Evolutionary conservation across 371 early-diverging fungal species (phyloP).

Genomic region (Mortierella polycephala): DNA sequence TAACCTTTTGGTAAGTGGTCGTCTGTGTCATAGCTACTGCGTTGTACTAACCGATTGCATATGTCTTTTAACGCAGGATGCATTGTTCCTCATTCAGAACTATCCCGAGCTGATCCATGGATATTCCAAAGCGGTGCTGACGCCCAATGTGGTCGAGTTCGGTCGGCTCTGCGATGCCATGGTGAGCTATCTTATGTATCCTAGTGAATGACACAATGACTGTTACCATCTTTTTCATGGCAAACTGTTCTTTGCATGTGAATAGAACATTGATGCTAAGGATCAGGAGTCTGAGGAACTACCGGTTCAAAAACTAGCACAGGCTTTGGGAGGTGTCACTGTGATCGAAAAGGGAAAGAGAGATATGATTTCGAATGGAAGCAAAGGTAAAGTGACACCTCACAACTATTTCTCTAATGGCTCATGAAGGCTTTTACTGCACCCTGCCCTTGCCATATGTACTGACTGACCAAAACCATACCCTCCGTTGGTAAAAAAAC

Average conservation of each 20-base stretch:
- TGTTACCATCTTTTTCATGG: background rate
- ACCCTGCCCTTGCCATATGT: background rate
- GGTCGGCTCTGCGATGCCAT: conserved; percentile 77
- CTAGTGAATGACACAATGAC: too few species aligned
- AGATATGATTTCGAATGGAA: conserved; percentile 88
- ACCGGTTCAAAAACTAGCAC: conserved; percentile 48
- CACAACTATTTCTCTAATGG: too few species aligned
- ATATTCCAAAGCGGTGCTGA: conserved; percentile 83
- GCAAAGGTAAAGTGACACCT: conserved; percentile 57
- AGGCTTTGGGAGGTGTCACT: conserved; percentile 69
- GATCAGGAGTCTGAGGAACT: conserved; percentile 55
- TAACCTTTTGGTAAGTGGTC: too few species aligned
- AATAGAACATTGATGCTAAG: conserved; percentile 57
- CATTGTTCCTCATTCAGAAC: conserved; percentile 78
- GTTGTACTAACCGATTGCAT: background rate
- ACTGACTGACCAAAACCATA: background rate
- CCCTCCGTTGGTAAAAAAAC: background rate
- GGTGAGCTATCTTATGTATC: conserved; percentile 50
- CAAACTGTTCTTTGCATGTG: background rate
- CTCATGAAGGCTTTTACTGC: too few species aligned
- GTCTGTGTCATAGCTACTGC: background rate
- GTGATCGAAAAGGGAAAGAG: conserved; percentile 86
- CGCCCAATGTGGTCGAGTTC: conserved; percentile 94
- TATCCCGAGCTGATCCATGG: conserved; percentile 77
- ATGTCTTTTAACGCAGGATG: conserved; percentile 70